phyloP scores from a whole-genome alignment of 495 filamentous ascomycete species.

The Tuber magnatum region DNA sequence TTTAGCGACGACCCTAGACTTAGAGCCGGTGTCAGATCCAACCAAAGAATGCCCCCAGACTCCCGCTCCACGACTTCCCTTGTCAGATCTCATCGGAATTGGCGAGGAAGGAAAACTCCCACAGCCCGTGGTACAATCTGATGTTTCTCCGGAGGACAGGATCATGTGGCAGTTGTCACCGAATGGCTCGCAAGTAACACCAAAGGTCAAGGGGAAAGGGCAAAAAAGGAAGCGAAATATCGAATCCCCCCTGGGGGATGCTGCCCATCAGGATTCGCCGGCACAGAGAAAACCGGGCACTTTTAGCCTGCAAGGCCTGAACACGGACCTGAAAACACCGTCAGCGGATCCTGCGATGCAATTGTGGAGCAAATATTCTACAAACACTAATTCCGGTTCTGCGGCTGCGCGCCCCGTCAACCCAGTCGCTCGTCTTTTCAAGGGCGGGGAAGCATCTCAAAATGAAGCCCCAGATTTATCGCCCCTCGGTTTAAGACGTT shows the following conservation, averaged over 20 bases:
- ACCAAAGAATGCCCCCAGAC: slow-evolving; percentile 58
- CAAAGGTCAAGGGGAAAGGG: slow-evolving; percentile 47
- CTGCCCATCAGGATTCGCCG: slow-evolving; percentile 53
- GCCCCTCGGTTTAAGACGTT: slow-evolving; percentile 33
- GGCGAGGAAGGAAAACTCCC: slow-evolving; percentile 49
- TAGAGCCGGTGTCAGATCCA: slow-evolving; percentile 41
- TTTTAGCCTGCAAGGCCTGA: slow-evolving; percentile 50
- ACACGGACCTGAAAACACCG: slow-evolving; percentile 60
- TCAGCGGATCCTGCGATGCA: slow-evolving; percentile 75
- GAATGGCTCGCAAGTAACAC: slow-evolving; percentile 43
- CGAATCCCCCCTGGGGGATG: slow-evolving; percentile 74
- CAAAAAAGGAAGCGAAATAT: slow-evolving; percentile 63
- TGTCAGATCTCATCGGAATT: slow-evolving; percentile 73
- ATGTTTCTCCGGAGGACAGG: slow-evolving; percentile 62
- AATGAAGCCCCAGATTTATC: slow-evolving; percentile 18
- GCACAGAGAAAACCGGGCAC: slow-evolving; percentile 45
- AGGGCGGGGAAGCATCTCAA: slow-evolving; percentile 12
- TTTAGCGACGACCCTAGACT: background rate
- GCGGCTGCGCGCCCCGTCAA: slow-evolving; percentile 28
- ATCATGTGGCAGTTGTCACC: slow-evolving; percentile 59
- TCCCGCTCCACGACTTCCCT: slow-evolving; percentile 63
- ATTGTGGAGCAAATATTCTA: slow-evolving; percentile 55
- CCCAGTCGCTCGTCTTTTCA: slow-evolving; percentile 36
- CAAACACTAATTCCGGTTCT: slow-evolving; percentile 20
- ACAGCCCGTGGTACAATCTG: slow-evolving; percentile 42